Conservation (phyloP, 2,329 filamentous ascomycete genomes). For the Colletotrichum theobromicola region DNA sequence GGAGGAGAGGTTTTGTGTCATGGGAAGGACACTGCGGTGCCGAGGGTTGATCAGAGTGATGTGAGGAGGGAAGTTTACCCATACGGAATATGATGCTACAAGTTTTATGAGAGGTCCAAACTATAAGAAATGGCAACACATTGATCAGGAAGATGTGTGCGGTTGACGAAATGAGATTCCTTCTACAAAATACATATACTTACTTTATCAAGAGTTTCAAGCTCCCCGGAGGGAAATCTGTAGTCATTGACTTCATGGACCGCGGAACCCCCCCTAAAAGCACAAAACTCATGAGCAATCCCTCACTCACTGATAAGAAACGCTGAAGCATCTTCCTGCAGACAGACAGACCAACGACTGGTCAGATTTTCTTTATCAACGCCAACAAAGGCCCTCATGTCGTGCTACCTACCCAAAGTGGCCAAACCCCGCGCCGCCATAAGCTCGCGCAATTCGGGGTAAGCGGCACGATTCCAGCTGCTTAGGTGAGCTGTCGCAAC, state of each 20-base stretch:
- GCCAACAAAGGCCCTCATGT: background rate
- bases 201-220: no score
- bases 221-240: no score
- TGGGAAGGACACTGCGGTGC: background rate
- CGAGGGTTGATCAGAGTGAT: background rate
- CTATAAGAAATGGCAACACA: background rate
- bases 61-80: background rate
- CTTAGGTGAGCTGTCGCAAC: background rate
- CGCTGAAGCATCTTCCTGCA: no score
- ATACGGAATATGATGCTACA: background rate
- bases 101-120: background rate
- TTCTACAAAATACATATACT: no score
- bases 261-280: background rate
- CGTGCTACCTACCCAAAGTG: background rate
- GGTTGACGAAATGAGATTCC: no score
- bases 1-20: background rate
- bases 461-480: background rate
- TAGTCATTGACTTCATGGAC: background rate
- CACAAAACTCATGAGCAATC: background rate
- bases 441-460: background rate
- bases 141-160: rapidly evolving
- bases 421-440: background rate
- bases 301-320: background rate
- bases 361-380: background rate
- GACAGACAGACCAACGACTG: background rate